A percentile compares a stretch with the other conserved stretches of the same genome.
Conservation (phyloP, 176 grass and related monocot genomes). For the Zoysia pacifica region DNA sequence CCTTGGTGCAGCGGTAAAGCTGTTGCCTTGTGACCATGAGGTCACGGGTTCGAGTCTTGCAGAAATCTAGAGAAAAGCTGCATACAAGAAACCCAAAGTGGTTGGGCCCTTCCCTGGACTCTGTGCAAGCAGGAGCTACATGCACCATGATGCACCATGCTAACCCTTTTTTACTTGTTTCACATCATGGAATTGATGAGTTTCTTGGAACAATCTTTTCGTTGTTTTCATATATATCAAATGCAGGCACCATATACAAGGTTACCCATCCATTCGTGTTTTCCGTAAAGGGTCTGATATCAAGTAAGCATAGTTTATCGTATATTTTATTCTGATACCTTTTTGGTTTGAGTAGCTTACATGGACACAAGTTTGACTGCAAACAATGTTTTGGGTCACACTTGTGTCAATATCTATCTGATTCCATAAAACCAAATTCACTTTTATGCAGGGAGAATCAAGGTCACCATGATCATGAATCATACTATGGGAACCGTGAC, state of each 20-base stretch:
- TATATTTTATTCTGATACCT: slow-evolving; percentile 31
- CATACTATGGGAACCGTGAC: slow-evolving; percentile 96
- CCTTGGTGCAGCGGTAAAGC: no score
- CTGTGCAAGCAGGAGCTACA: no score
- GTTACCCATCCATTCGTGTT: slow-evolving; percentile 93
- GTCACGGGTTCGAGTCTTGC: no score
- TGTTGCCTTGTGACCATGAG: no score
- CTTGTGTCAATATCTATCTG: slow-evolving; percentile 20
- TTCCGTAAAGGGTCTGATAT: slow-evolving; percentile 94
- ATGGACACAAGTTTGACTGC: neutral
- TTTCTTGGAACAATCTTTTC: slow-evolving; percentile 4
- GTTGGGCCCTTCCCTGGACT: no score
- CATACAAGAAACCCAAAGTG: no score
- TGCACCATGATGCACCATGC: no score
- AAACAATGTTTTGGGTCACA: slow-evolving; percentile 21
- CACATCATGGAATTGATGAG: neutral
- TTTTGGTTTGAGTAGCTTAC: neutral
- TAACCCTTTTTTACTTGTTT: neutral
- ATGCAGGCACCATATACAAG: slow-evolving; percentile 94
- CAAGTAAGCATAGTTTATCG: slow-evolving; percentile 63
- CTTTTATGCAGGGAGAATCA: slow-evolving; percentile 73
- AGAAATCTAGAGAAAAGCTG: no score
- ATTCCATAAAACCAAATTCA: slow-evolving; percentile 28
- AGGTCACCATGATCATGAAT: slow-evolving; percentile 98
- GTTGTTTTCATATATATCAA: slow-evolving; percentile 32